These are phyloP conservation scores for Hamigera avellanea DNA, from an alignment of 495 filamentous ascomycete species.

Conservation along the genomic window DNA sequence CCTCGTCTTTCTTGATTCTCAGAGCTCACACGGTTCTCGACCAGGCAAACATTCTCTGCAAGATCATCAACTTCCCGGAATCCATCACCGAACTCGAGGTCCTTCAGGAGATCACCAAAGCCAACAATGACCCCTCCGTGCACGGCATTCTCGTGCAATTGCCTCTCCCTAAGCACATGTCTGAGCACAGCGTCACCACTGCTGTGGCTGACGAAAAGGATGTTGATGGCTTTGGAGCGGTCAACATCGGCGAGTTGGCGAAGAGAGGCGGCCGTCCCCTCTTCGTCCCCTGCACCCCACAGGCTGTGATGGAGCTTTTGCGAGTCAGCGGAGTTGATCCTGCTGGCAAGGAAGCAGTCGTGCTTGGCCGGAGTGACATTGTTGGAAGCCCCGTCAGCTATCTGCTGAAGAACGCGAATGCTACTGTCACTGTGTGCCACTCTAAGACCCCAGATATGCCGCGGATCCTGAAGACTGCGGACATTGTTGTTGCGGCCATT, in stretches of 20 bases:
- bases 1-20: conserved; percentile 1
- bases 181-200: conserved; percentile 81
- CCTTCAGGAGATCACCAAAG: conserved; percentile 60
- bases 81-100: conserved; percentile 76
- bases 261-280: conserved; percentile 82
- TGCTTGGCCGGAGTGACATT: conserved; percentile 90
- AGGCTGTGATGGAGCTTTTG: conserved; percentile 91
- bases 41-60: conserved; percentile 80
- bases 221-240: conserved; percentile 91
- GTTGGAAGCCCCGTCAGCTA: conserved; percentile 95
- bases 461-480: conserved; percentile 67
- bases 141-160: conserved; percentile 93
- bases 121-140: conserved; percentile 80
- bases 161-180: conserved; percentile 77
- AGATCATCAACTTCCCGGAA: conserved; percentile 71
- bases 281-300: conserved; percentile 90
- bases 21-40: background rate
- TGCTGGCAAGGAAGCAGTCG: conserved; percentile 84
- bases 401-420: conserved; percentile 86
- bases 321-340: conserved; percentile 73
- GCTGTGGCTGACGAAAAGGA: conserved; percentile 89
- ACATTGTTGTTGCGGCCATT: conserved; percentile 86
- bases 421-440: conserved; percentile 94
- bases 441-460: conserved; percentile 67
- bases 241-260: conserved; percentile 90